Percentiles rank a stretch among this genome's conserved stretches.
Evolutionary conservation across 2,329 filamentous ascomycete genomes (phyloP).

Genomic region (Microdochium nivale): DNA sequence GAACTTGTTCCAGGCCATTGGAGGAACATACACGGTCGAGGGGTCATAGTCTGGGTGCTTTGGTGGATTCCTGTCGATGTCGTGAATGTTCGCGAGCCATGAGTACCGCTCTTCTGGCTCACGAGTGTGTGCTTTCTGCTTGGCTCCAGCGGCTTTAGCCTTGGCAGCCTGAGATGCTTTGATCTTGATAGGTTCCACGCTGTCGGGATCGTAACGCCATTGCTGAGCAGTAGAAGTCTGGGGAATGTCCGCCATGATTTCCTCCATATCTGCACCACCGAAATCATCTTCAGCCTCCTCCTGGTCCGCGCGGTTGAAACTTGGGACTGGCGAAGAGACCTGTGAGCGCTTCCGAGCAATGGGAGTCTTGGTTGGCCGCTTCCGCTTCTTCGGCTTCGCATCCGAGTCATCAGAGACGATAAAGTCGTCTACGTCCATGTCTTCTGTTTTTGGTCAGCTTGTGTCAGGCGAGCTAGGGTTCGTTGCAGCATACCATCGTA

Average conservation of each 20-base stretch:
- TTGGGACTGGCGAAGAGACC: constrained; percentile 33
- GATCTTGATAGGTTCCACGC: constrained; percentile 23
- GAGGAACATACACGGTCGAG: constrained; percentile 82
- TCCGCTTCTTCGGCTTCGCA: constrained; percentile 64
- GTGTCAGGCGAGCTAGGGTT: background rate
- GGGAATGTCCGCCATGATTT: constrained; percentile 45
- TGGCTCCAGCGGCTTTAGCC: constrained; percentile 25
- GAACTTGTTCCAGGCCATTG: constrained; percentile 70
- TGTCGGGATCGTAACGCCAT: constrained; percentile 61
- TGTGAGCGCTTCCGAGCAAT: constrained; percentile 55
- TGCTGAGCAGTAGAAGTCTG: constrained; percentile 68
- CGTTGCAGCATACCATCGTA: constrained; percentile 43
- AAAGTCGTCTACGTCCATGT: constrained; percentile 84
- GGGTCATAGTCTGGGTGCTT: constrained; percentile 86
- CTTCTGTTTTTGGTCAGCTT: constrained; percentile 29
- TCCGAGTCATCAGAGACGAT: constrained; percentile 83
- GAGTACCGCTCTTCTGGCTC: constrained; percentile 82
- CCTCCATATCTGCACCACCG: constrained; percentile 33
- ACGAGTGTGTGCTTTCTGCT: constrained; percentile 66
- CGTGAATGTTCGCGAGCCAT: constrained; percentile 80
- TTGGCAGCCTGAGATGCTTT: constrained; percentile 12
- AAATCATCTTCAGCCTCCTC: constrained; percentile 34
- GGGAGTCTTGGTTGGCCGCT: constrained; percentile 49
- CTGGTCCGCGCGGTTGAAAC: constrained; percentile 17
- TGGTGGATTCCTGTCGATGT: constrained; percentile 72